Percentiles rank a stretch among this genome's conserved stretches.
Evolutionary conservation across 768 basidiomycete species (phyloP).

Genomic region (Pleurotus tuoliensis): DNA sequence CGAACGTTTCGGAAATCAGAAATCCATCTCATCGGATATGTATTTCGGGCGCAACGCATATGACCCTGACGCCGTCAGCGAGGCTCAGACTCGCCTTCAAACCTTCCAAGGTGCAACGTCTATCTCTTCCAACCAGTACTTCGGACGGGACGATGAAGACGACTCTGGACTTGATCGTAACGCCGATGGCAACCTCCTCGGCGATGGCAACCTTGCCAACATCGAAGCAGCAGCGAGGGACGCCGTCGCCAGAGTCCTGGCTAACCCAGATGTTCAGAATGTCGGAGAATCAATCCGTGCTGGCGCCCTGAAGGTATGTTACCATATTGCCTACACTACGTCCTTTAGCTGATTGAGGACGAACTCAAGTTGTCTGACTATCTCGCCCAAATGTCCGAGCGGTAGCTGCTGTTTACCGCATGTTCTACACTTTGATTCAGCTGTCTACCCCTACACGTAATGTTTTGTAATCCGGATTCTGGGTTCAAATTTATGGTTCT

Average conservation of each 20-base stretch:
- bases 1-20: slow-evolving; percentile 88
- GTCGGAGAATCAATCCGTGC: slow-evolving; percentile 72
- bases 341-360: slow-evolving; percentile 7
- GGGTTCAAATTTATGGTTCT: not conserved
- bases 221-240: slow-evolving; percentile 68
- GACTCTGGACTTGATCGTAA: slow-evolving; percentile 37
- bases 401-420: slow-evolving; percentile 14
- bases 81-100: slow-evolving; percentile 80
- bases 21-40: slow-evolving; percentile 97
- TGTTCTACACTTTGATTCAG: not conserved
- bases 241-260: slow-evolving; percentile 64
- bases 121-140: slow-evolving; percentile 95
- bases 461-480: slow-evolving; percentile 1
- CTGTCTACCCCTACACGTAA: not conserved
- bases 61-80: slow-evolving; percentile 63
- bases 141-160: slow-evolving; percentile 88
- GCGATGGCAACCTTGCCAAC: slow-evolving; percentile 59
- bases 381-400: slow-evolving; percentile 63
- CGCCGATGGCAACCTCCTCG: slow-evolving; percentile 30
- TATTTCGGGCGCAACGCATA: slow-evolving; percentile 90
- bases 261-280: slow-evolving; percentile 87
- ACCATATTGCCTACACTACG: not conserved
- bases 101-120: slow-evolving; percentile 88
- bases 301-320: slow-evolving; percentile 77
- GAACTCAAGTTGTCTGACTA: slow-evolving; percentile 54